A percentile compares a stretch with the other conserved stretches of the same genome.
phyloP scores from a whole-genome alignment of 75 land plant genomes.

The Pinus taeda region DNA sequence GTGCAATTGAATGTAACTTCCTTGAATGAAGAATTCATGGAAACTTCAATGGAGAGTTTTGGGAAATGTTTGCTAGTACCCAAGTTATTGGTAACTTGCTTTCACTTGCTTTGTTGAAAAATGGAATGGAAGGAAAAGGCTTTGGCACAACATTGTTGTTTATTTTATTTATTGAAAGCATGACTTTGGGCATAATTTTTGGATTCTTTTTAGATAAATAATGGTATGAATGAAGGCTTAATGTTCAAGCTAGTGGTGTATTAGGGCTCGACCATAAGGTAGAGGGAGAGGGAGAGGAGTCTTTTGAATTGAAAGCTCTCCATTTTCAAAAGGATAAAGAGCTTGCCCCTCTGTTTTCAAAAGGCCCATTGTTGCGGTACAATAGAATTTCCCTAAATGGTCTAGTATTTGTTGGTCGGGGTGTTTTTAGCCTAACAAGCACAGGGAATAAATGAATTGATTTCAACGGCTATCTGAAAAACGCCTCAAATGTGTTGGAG shows the following conservation, averaged over 20 bases:
- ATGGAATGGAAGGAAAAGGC: conserved; percentile 50
- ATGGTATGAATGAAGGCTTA: conserved; percentile 16
- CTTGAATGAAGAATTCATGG: conserved; percentile 82
- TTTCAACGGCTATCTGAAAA: conserved; percentile 9
- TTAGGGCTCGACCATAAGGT: too few species aligned
- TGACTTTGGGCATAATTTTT: conserved; percentile 66
- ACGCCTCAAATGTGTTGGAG: conserved; percentile 37
- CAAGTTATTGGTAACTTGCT: conserved; percentile 84
- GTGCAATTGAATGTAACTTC: conserved; percentile 54
- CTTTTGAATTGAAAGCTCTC: too few species aligned
- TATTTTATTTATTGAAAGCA: conserved; percentile 59
- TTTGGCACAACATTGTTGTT: conserved; percentile 58
- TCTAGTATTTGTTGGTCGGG: too few species aligned
- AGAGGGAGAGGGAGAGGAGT: too few species aligned
- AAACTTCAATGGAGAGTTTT: conserved; percentile 89
- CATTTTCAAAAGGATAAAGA: too few species aligned
- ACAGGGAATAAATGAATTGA: too few species aligned
- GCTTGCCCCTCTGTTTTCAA: too few species aligned
- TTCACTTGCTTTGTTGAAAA: conserved; percentile 49
- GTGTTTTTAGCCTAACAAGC: too few species aligned
- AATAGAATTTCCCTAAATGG: too few species aligned
- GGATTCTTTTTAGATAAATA: conserved; percentile 62
- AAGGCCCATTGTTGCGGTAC: too few species aligned
- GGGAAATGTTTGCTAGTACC: conserved; percentile 72
- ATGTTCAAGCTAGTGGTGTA: conserved; percentile 9